These are phyloP conservation scores for Pleodorina starrii DNA, from an alignment of 139 green algal species.

Conservation along the genomic window DNA sequence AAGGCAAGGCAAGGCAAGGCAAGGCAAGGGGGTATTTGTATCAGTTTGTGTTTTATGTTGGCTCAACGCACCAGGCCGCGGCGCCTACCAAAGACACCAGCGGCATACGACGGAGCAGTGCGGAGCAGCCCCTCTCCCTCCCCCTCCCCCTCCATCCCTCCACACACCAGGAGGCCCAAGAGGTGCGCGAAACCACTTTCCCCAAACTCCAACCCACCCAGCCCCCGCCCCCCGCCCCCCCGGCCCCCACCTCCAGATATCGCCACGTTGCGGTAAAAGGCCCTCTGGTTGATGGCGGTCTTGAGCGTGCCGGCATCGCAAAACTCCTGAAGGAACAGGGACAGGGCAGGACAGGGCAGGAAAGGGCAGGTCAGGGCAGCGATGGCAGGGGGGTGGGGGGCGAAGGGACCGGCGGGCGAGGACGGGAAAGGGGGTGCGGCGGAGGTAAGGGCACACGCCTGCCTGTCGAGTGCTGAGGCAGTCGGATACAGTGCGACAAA, in stretches of 20 bases:
- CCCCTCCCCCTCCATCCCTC: too few species aligned
- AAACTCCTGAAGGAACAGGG: slow-evolving; percentile 15
- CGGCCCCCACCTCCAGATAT: neutral
- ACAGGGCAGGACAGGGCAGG: neutral
- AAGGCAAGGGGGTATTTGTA: too few species aligned
- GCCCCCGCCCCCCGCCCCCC: neutral
- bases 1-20: neutral
- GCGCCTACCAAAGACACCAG: neutral
- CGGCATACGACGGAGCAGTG: neutral
- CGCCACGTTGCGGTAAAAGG: slow-evolving; percentile 29
- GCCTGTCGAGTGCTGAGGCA: neutral
- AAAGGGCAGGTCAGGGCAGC: neutral
- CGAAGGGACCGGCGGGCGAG: too few species aligned
- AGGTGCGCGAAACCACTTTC: neutral
- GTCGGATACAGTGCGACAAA: neutral
- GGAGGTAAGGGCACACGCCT: neutral
- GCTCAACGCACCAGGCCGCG: neutral
- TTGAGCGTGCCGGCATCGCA: slow-evolving; percentile 33
- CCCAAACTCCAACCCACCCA: neutral
- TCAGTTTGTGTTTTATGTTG: neutral
- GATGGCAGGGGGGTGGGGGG: too few species aligned
- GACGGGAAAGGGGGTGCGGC: neutral
- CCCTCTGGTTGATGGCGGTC: slow-evolving; percentile 26
- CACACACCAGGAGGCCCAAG: neutral
- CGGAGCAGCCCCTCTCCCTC: neutral